These are phyloP conservation scores for Trichoderma sp. DNA, from an alignment of 2,329 filamentous ascomycete genomes.

Conservation along the genomic window DNA sequence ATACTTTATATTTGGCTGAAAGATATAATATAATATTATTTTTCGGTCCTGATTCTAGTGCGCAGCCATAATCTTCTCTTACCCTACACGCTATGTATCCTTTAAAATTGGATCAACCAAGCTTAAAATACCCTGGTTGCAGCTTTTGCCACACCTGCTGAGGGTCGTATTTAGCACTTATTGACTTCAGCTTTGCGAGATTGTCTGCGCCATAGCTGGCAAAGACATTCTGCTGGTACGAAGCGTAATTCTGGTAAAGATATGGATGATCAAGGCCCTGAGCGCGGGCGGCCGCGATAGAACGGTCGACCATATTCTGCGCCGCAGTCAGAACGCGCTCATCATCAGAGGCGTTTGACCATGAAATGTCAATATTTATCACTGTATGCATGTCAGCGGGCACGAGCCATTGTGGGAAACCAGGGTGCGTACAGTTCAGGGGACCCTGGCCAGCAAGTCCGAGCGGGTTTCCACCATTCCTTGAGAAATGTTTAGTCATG, in stretches of 20 bases:
- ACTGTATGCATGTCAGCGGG: conserved; percentile 20
- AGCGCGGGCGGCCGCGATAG: conserved; percentile 33
- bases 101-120: conserved; percentile 19
- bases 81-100: neutral
- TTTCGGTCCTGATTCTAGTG: neutral
- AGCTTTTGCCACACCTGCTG: conserved; percentile 39
- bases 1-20: neutral
- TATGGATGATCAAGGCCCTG: conserved; percentile 39
- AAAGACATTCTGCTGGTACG: conserved; percentile 43
- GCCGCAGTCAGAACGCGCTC: conserved; percentile 32
- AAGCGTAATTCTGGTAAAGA: conserved; percentile 47
- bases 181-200: conserved; percentile 33
- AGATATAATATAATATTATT: neutral
- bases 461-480: conserved; percentile 37
- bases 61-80: neutral
- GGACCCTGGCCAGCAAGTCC: conserved; percentile 33
- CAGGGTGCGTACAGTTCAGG: conserved; percentile 25
- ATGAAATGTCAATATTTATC: conserved; percentile 30
- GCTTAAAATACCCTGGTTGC: conserved; percentile 44
- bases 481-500: conserved; percentile 37
- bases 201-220: conserved; percentile 43
- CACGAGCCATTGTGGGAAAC: neutral
- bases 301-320: conserved; percentile 31
- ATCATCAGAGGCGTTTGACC: conserved; percentile 37
- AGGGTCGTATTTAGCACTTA: conserved; percentile 42